Evolutionary conservation across 208 protist species (phyloP).

Genomic region (Leishmania amazonensis): DNA sequence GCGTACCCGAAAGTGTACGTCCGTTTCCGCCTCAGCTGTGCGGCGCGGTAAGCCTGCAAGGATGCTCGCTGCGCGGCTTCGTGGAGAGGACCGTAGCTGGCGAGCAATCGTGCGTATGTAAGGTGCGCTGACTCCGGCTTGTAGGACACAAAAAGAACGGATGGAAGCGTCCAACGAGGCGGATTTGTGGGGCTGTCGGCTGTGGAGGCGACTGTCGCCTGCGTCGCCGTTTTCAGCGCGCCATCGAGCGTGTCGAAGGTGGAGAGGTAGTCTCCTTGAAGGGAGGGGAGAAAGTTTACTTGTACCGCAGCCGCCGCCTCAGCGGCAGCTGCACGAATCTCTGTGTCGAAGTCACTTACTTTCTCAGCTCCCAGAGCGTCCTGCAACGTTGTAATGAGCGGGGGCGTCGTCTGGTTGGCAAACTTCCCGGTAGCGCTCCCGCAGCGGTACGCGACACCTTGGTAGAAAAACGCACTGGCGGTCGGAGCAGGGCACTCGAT

Average conservation of each 20-base stretch:
- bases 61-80: conserved; percentile 47
- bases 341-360: conserved; percentile 8
- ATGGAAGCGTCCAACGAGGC: conserved; percentile 19
- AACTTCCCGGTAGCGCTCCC: conserved; percentile 22
- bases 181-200: neutral
- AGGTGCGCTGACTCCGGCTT: conserved; percentile 34
- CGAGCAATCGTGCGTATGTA: conserved; percentile 72
- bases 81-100: conserved; percentile 64
- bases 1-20: conserved; percentile 43
- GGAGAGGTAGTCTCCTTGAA: conserved; percentile 57
- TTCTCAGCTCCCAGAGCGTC: conserved; percentile 26
- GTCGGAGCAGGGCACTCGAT: conserved; percentile 65
- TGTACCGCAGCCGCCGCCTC: conserved; percentile 6
- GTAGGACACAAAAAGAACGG: conserved; percentile 75
- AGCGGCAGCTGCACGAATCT: neutral
- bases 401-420: conserved; percentile 25
- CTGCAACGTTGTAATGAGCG: conserved; percentile 11
- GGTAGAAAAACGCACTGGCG: conserved; percentile 59
- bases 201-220: neutral
- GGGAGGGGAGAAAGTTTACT: conserved; percentile 42
- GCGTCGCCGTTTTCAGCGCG: conserved; percentile 28
- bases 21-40: conserved; percentile 29
- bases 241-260: conserved; percentile 55
- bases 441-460: conserved; percentile 67
- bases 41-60: conserved; percentile 35